Conservation (phyloP, 108 stramenopile species). For the Nitzschia putrida region DNA sequence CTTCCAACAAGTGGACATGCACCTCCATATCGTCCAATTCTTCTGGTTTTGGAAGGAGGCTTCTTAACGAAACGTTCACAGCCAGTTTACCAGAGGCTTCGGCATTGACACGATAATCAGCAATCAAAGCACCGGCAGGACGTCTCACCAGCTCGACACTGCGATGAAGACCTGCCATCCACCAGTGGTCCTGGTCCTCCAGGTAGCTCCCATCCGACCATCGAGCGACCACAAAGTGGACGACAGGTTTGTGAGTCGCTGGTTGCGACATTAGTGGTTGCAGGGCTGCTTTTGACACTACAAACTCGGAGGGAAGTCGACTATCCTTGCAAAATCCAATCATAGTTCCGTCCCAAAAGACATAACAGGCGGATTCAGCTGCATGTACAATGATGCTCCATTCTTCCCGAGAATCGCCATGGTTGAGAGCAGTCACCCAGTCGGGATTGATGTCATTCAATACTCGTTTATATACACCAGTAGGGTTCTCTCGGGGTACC, state of each 20-base stretch:
- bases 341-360: conserved; percentile 69
- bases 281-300: conserved; percentile 37
- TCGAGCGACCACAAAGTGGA: conserved; percentile 71
- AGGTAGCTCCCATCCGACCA: conserved; percentile 89
- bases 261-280: conserved; percentile 3
- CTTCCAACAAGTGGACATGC: conserved; percentile 51
- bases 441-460: conserved; percentile 39
- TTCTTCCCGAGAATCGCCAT: conserved; percentile 5
- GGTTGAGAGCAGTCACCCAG: conserved; percentile 58
- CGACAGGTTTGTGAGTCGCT: conserved; percentile 23
- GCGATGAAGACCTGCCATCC: conserved; percentile 92
- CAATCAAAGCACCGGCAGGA: conserved; percentile 50
- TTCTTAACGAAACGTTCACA: conserved; percentile 14
- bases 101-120: conserved; percentile 74
- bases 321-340: conserved; percentile 87
- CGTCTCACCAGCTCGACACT: conserved; percentile 82
- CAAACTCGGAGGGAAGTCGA: conserved; percentile 74
- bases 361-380: conserved; percentile 76
- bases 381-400: conserved; percentile 68
- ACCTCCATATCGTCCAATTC: conserved; percentile 5
- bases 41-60: background rate
- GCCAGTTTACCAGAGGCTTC: conserved; percentile 33
- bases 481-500: conserved; percentile 71
- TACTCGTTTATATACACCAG: conserved; percentile 70
- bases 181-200: conserved; percentile 98